Evolutionary conservation across 1,139 yeast genomes (phyloP).

Genomic region (Saccharomycopsis hybrid): DNA sequence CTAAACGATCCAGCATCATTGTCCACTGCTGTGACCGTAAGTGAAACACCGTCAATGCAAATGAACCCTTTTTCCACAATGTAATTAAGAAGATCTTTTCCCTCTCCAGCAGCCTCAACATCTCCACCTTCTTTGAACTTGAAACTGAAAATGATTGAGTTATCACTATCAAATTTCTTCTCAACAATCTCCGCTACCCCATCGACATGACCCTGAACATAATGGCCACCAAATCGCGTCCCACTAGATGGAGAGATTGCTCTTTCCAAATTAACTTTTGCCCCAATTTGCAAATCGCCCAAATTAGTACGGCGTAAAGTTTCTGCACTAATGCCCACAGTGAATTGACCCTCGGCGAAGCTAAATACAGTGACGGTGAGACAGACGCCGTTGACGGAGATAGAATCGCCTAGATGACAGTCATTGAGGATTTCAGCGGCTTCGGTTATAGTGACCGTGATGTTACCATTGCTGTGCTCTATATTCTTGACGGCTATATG

Average conservation of each 20-base stretch:
- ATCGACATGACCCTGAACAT: constrained; percentile 97
- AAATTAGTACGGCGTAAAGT: constrained; percentile 78
- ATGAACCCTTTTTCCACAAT: constrained; percentile 93
- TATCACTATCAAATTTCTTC: constrained; percentile 52
- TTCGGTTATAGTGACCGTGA: constrained; percentile 33
- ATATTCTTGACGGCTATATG: not conserved
- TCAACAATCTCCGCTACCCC: constrained; percentile 66
- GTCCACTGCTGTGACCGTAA: constrained; percentile 79
- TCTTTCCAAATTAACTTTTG: constrained; percentile 78
- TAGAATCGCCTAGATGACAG: constrained; percentile 89
- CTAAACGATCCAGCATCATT: constrained; percentile 52
- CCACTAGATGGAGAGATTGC: constrained; percentile 57
- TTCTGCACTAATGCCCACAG: constrained; percentile 91
- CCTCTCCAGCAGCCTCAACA: no score
- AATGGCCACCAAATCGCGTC: constrained; percentile 87
- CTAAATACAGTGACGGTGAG: constrained; percentile 89
- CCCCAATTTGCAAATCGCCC: constrained; percentile 50
- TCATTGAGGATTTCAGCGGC: constrained; percentile 63
- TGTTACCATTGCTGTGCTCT: constrained; percentile 6
- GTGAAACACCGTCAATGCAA: constrained; percentile 87
- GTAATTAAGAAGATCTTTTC: constrained; percentile 49
- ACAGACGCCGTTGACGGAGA: constrained; percentile 83
- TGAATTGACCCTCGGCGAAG: constrained; percentile 53
- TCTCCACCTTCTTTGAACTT: constrained; percentile 60
- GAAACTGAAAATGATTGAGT: constrained; percentile 74